These are phyloP conservation scores for Cyathus striatus DNA, from an alignment of 768 basidiomycete genomes.

Conservation along the genomic window DNA sequence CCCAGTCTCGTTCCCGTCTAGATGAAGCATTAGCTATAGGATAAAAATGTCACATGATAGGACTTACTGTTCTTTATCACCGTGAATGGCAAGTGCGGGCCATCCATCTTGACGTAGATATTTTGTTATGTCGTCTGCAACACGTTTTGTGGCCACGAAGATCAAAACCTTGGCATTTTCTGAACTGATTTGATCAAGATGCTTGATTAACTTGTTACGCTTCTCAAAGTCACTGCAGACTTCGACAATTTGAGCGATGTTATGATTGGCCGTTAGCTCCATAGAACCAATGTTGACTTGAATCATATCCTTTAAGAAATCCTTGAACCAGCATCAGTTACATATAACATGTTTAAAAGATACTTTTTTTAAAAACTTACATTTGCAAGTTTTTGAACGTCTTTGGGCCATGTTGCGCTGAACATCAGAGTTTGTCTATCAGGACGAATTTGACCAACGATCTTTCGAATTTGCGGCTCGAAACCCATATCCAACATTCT, in stretches of 20 bases:
- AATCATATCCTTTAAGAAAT: constrained; percentile 94
- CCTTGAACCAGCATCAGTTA: constrained; percentile 36
- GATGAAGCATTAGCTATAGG: constrained; percentile 1
- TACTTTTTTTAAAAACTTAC: constrained; percentile 30
- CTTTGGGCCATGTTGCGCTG: constrained; percentile 99
- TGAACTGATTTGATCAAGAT: constrained; percentile 91
- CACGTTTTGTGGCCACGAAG: constrained; percentile 96
- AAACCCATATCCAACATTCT: constrained; percentile 99
- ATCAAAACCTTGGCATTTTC: constrained; percentile 99
- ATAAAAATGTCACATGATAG: neutral
- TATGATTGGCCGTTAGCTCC: constrained; percentile 98
- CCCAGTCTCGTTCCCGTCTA: constrained; percentile 99
- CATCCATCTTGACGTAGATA: constrained; percentile 97
- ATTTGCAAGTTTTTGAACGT: constrained; percentile 95
- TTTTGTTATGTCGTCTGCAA: constrained; percentile 98
- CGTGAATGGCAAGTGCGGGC: constrained; percentile 99
- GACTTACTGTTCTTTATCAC: constrained; percentile 96
- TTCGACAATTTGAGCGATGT: constrained; percentile 93
- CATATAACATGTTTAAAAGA: no score
- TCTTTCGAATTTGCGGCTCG: constrained; percentile 98
- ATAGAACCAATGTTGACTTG: constrained; percentile 99
- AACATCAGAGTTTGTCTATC: constrained; percentile 99
- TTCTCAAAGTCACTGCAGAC: constrained; percentile 98
- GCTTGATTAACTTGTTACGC: constrained; percentile 91
- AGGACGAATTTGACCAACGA: constrained; percentile 94